Conservation (phyloP, 129 eudicot genomes). For the Chrysanthemum makinoi region DNA sequence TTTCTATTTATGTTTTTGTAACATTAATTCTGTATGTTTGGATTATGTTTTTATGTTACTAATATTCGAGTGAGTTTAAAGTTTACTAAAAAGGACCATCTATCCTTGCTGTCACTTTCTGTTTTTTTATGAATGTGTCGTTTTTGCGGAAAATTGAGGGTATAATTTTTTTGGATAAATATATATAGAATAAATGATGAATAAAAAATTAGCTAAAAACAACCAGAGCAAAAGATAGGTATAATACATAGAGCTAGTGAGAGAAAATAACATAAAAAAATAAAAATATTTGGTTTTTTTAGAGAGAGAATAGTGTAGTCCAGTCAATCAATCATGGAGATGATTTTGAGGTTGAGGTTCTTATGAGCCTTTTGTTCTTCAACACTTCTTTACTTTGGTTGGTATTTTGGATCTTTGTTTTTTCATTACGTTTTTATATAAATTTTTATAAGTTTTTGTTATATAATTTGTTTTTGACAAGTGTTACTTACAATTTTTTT, state of each 20-base stretch:
- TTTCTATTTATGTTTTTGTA: too few relatives aligned
- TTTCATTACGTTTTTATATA: slow-evolving; percentile 3
- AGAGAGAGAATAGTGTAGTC: slow-evolving; percentile 34
- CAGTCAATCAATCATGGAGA: slow-evolving; percentile 47
- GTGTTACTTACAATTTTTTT: not conserved
- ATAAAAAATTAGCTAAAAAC: slow-evolving; percentile 33
- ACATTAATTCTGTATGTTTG: not conserved
- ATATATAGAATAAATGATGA: slow-evolving; percentile 5
- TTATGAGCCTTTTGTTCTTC: slow-evolving; percentile 28
- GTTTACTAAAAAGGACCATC: slow-evolving; percentile 32
- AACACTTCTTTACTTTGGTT: slow-evolving; percentile 27
- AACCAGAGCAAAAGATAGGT: slow-evolving; percentile 24
- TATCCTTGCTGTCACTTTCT: slow-evolving; percentile 50
- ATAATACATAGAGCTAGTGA: slow-evolving; percentile 24
- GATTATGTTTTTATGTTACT: slow-evolving; percentile 10
- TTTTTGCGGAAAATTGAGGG: slow-evolving; percentile 52
- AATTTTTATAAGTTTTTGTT: not conserved
- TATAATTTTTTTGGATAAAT: slow-evolving; percentile 25
- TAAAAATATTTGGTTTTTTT: not conserved
- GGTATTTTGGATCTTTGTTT: slow-evolving; percentile 38
- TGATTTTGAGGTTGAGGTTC: slow-evolving; percentile 29
- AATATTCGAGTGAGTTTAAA: slow-evolving; percentile 18
- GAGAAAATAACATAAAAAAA: not conserved
- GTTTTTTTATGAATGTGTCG: slow-evolving; percentile 40
- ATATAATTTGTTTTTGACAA: not conserved